Base-by-base conservation (phyloP, 768 basidiomycete genomes). In the Trametes meyenii region DNA sequence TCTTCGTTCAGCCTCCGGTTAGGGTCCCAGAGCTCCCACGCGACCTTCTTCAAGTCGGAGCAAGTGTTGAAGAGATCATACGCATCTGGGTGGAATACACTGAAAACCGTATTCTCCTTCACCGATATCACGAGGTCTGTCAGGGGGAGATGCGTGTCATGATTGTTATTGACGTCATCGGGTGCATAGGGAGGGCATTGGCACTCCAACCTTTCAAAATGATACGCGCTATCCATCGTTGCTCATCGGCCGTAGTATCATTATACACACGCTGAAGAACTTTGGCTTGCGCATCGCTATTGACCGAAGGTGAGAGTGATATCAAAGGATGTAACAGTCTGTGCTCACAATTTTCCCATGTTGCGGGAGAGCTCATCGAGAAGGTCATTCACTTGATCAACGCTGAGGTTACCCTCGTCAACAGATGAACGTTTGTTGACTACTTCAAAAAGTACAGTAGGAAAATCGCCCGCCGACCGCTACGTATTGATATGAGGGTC, bases 201-300 rank as follows among this genome's bases (percentile, higher is more conserved):
- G 5, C 36, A 2, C n/a, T n/a, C 51, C 8, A 12, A 92, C 96
- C 96, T 82, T 98, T 97, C 36, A 98, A 79, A 50, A 99, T 91
- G 71, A 99, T 93, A 8, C 94, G 85, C n/a, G 92, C 88, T 58
- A 99, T 87, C 97, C 97, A 99, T 50, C 87, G 85, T 69, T 97
- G 96, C 69, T 98, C 96, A 58, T 88, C 85, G 0, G 96, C 79
- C 1, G 95, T 96, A 24, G 88, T 78, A 44, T 84, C 83, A 68
- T 92, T 89, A 66, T 90, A 89, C 2, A 97, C 73, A 2, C 89
- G 83, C 64, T 89, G 85, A 63, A 98, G 72, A 26, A 94, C 84
- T 50, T 83, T 89, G 3, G 86, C 83, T 67, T 96, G 92, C 12
- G 83, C 68, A 19, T 91, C 88, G 26, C 94, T 97, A 68, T 7